Conservation (phyloP, 768 basidiomycete species). For the Cystofilobasidium bisporidii region DNA sequence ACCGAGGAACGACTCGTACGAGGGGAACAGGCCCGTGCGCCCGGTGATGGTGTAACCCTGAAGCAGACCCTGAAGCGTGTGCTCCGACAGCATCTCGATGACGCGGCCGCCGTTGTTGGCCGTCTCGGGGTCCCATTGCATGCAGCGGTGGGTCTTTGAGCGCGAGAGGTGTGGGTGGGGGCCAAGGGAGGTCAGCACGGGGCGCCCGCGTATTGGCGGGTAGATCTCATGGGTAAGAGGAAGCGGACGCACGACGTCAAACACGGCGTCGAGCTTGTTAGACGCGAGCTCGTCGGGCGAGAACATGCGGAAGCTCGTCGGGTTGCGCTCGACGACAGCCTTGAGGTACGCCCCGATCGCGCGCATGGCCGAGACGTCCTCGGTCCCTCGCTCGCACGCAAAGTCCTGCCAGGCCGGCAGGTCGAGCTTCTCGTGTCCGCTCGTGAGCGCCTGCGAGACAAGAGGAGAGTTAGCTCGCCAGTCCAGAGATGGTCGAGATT, state of each 20-base stretch:
- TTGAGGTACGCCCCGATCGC: slow-evolving; percentile 43
- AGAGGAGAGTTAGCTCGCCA: too few relatives aligned
- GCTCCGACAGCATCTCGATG: slow-evolving; percentile 64
- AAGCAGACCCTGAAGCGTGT: slow-evolving; percentile 80
- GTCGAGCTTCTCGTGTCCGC: slow-evolving; percentile 52
- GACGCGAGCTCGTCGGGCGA: slow-evolving; percentile 71
- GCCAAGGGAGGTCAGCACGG: too few relatives aligned
- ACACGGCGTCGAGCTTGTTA: slow-evolving; percentile 76
- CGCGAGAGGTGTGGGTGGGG: too few relatives aligned
- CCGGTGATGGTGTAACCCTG: slow-evolving; percentile 90
- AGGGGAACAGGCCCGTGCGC: slow-evolving; percentile 63
- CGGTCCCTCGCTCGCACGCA: slow-evolving; percentile 48
- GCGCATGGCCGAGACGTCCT: slow-evolving; percentile 66
- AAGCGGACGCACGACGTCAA: slow-evolving; percentile 41
- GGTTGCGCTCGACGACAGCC: slow-evolving; percentile 52
- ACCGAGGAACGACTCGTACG: slow-evolving; percentile 83
- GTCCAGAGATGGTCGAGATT: too few relatives aligned
- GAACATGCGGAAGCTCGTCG: slow-evolving; percentile 71
- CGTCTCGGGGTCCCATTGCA: slow-evolving; percentile 66
- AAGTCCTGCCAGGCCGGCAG: slow-evolving; percentile 59
- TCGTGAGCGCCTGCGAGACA: slow-evolving; percentile 43
- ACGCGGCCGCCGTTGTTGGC: slow-evolving; percentile 64
- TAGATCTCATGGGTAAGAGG: too few relatives aligned
- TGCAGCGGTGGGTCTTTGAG: slow-evolving; percentile 50
- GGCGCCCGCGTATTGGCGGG: too few relatives aligned